Evolutionary conservation across 225 moss, liverwort and hornwort genomes (phyloP).

Genomic region (Ulota crispa): DNA sequence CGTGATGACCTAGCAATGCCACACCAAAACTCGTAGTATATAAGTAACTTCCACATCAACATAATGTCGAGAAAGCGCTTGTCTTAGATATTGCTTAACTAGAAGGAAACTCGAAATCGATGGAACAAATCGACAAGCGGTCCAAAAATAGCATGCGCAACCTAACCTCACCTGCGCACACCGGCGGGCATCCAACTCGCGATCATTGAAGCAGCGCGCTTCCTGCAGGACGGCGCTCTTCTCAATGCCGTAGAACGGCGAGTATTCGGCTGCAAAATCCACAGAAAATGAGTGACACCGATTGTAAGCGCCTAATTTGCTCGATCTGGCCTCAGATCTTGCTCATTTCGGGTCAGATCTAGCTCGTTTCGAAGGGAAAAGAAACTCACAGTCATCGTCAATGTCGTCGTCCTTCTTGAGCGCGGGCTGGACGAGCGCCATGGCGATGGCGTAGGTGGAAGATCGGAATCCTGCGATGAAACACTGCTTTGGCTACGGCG

Average conservation of each 20-base stretch:
- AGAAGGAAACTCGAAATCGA: slow-evolving; percentile 11
- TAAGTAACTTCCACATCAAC: slow-evolving; percentile 14
- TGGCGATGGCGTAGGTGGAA: slow-evolving; percentile 33
- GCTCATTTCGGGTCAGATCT: slow-evolving; percentile 26
- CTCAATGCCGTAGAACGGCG: slow-evolving; percentile 91
- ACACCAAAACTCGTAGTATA: slow-evolving; percentile 2
- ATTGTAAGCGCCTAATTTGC: neutral
- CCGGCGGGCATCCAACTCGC: slow-evolving; percentile 84
- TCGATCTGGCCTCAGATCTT: slow-evolving; percentile 27
- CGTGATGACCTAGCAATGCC: slow-evolving; percentile 71
- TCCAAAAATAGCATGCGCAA: neutral
- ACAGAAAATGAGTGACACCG: slow-evolving; percentile 16
- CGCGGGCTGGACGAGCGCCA: slow-evolving; percentile 85
- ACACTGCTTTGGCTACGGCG: neutral
- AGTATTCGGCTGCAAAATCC: slow-evolving; percentile 74
- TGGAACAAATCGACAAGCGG: neutral
- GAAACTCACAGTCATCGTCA: slow-evolving; percentile 74
- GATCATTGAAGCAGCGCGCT: slow-evolving; percentile 83
- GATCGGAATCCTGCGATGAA: slow-evolving; percentile 21
- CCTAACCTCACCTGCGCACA: slow-evolving; percentile 73
- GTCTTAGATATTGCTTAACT: neutral
- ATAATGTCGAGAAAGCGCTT: neutral
- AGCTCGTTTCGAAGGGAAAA: slow-evolving; percentile 1
- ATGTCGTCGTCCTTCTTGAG: slow-evolving; percentile 94
- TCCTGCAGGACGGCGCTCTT: slow-evolving; percentile 88